Evolutionary conservation across 2,329 filamentous ascomycete genomes (phyloP), one percentile per base, ranked within the genome.

Genomic region (Penicillium sp.): DNA sequence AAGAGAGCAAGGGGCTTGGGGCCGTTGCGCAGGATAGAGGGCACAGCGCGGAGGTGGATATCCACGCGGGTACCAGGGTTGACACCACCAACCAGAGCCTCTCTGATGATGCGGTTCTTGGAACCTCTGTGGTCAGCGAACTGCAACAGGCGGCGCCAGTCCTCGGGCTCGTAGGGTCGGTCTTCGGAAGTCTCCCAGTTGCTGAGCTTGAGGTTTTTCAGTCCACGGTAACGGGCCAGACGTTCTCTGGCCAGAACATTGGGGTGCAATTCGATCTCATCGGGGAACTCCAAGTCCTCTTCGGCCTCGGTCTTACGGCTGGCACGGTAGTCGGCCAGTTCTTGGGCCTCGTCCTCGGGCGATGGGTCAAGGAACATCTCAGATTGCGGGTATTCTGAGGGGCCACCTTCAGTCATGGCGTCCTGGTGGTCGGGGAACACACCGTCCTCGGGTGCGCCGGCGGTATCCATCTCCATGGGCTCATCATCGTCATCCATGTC

Each of bases 201-300:
- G 66, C 91, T 96, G 11, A 89, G 90, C 61, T 90, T 87, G 56
- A 97, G 75, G 70, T 89, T 96, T 81, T 97, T 99, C 61, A 99
- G 76, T 40, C 94, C 94, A 67, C 94, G 83, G 75, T 97, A 99
- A 55, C 90, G 85, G 8, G 88, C 85, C 50, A 99, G 78, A 42
- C 94, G 83, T 75, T 99, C 94, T 48, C 90, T 81, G 0, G 94
- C 94, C 42, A 90, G 81, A 3, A 95, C 90, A 49, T 93, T 84
- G 0, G 95, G 94, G 61, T 90, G 90, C 49, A 99, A 79, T 73
- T 99, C 95, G 54, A 99, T 94, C 73, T 99, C 94, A 62, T 99
- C 94, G 0, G 94, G 94, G 73, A 97, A 99, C 72, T 97, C 93
- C 50, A 89, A 84, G 72, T 99, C 94, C 13, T 97, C 92, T 46